A percentile compares a stretch with the other conserved stretches of the same genome.
Evolutionary conservation across 225 moss, liverwort and hornwort genomes (phyloP).

Genomic region (Asterella californica): DNA sequence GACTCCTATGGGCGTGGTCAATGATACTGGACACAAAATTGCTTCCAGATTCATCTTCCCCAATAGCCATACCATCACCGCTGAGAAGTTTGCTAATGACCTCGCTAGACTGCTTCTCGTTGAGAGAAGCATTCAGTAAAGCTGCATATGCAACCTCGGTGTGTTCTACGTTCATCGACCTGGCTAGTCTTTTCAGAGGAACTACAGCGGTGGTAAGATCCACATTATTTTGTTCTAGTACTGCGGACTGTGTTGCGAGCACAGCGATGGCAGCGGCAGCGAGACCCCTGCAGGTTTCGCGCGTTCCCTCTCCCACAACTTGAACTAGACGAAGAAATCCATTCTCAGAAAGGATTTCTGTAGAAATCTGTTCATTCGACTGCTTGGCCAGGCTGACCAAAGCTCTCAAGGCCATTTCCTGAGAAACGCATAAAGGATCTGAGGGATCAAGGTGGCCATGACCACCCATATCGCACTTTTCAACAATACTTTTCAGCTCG

Average conservation of each 20-base stretch:
- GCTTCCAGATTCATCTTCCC: slow-evolving; percentile 12
- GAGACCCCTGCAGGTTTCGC: slow-evolving; percentile 26
- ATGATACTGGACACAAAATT: slow-evolving; percentile 28
- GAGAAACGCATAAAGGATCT: slow-evolving; percentile 30
- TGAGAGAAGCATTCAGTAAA: slow-evolving; percentile 32
- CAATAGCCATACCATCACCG: slow-evolving; percentile 29
- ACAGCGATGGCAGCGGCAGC: slow-evolving; percentile 44
- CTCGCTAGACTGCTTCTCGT: slow-evolving; percentile 21
- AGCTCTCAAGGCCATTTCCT: slow-evolving; percentile 39
- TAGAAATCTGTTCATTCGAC: not conserved
- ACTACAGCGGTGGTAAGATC: slow-evolving; percentile 29
- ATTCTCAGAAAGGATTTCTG: slow-evolving; percentile 7
- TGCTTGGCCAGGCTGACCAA: slow-evolving; percentile 37
- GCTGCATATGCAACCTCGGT: slow-evolving; percentile 39
- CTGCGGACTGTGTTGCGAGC: slow-evolving; percentile 18
- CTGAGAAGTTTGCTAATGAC: slow-evolving; percentile 19
- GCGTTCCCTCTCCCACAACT: slow-evolving; percentile 38
- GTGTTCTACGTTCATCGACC: slow-evolving; percentile 28
- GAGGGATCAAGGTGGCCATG: slow-evolving; percentile 10
- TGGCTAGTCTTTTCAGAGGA: slow-evolving; percentile 34
- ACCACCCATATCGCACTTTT: slow-evolving; percentile 5
- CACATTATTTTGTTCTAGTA: not conserved
- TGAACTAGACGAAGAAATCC: slow-evolving; percentile 33
- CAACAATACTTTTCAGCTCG: slow-evolving; percentile 31
- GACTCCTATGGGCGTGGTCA: slow-evolving; percentile 19